These are phyloP conservation scores for Candida andamanensis DNA, from an alignment of 805 yeast species.

Conservation along the genomic window DNA sequence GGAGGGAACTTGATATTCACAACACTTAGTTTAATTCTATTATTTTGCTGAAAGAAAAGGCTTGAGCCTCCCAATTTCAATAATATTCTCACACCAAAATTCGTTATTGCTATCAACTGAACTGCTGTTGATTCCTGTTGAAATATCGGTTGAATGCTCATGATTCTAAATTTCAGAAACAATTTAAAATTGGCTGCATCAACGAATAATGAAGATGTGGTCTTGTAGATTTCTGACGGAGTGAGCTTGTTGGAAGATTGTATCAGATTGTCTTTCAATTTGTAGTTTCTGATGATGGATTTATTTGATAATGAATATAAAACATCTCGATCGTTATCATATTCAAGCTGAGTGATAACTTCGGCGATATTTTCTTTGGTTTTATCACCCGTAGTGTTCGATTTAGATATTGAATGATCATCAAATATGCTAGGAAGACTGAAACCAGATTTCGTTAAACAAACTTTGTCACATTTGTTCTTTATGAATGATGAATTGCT, in stretches of 20 bases:
- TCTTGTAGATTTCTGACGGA: slow-evolving; percentile 43
- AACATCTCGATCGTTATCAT: slow-evolving; percentile 74
- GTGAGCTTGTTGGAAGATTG: slow-evolving; percentile 28
- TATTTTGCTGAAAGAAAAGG: slow-evolving; percentile 13
- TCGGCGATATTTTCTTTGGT: slow-evolving; percentile 39
- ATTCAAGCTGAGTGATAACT: slow-evolving; percentile 53
- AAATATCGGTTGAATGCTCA: slow-evolving; percentile 57
- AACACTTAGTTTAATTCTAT: slow-evolving; percentile 27
- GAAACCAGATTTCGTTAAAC: slow-evolving; percentile 65
- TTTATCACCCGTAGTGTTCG: background rate
- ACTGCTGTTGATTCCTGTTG: slow-evolving; percentile 62
- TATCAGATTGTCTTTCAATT: slow-evolving; percentile 41
- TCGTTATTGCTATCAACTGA: slow-evolving; percentile 72
- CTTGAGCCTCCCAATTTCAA: slow-evolving; percentile 42
- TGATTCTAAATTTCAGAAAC: slow-evolving; percentile 48
- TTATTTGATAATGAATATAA: slow-evolving; percentile 78
- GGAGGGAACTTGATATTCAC: slow-evolving; percentile 63
- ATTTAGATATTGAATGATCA: slow-evolving; percentile 6
- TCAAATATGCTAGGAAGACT: slow-evolving; percentile 28
- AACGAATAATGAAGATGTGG: slow-evolving; percentile 47
- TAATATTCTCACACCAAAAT: slow-evolving; percentile 77
- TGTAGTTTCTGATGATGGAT: slow-evolving; percentile 77
- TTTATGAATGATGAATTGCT: slow-evolving; percentile 83
- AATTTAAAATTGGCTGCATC: slow-evolving; percentile 52
- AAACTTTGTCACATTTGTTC: slow-evolving; percentile 75